phyloP scores from a whole-genome alignment of 257 asterid species.

The Knoxia roxburghii region DNA sequence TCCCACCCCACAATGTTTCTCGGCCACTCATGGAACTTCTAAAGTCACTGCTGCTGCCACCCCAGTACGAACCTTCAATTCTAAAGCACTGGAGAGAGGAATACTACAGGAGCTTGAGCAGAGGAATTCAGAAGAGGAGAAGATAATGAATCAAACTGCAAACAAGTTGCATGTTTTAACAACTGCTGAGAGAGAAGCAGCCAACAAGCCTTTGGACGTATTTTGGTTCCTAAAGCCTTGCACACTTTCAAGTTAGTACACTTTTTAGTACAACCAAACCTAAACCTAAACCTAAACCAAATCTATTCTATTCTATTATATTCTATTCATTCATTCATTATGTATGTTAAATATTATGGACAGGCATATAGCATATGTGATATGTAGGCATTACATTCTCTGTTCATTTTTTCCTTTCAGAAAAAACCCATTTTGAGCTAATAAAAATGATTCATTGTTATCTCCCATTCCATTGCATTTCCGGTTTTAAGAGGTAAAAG shows the following conservation, averaged over 20 bases:
- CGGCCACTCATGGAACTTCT: conserved; percentile 37
- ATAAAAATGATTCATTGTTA: conserved; percentile 2
- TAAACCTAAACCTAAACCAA: too few species aligned
- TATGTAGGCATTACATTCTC: too few species aligned
- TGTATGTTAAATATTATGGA: neutral
- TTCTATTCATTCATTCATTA: too few species aligned
- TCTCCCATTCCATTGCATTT: neutral
- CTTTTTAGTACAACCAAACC: neutral
- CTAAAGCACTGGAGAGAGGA: conserved; percentile 63
- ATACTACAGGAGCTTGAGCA: conserved; percentile 53
- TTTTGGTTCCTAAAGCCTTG: conserved; percentile 98
- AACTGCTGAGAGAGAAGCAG: conserved; percentile 55
- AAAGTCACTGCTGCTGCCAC: conserved; percentile 29
- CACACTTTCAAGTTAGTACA: conserved; percentile 53
- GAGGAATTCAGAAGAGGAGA: conserved; percentile 29
- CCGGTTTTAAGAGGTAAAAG: too few species aligned
- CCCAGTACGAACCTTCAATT: conserved; percentile 38
- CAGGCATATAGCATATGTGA: neutral
- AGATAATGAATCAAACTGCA: conserved; percentile 15
- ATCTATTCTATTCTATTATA: conserved; percentile 37
- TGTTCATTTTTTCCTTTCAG: neutral
- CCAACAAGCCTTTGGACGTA: conserved; percentile 72
- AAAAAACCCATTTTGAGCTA: neutral
- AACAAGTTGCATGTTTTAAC: conserved; percentile 20
- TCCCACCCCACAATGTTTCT: conserved; percentile 96